Percentiles rank a stretch among this genome's conserved stretches.
phyloP scores from a whole-genome alignment of 169 alveolate genomes.

The Plasmodium gallinaceum region DNA sequence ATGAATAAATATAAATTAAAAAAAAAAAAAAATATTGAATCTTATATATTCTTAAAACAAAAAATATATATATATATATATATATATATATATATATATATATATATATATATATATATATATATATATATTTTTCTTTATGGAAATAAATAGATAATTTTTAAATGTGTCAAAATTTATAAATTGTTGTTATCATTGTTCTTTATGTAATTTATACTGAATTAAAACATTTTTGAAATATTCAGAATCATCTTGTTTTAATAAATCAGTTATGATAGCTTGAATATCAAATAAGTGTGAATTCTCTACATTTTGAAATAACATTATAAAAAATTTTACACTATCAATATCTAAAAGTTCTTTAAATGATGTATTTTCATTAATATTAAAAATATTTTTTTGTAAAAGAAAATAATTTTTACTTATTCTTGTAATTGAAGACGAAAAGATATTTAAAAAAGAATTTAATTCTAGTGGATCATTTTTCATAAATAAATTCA shows the following conservation, averaged over 20 bases:
- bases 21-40: constrained; percentile 1
- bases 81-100: background rate
- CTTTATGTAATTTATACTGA: constrained; percentile 20
- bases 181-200: background rate
- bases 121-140: background rate
- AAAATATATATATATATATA: background rate
- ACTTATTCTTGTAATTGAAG: constrained; percentile 29
- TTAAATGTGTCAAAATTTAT: background rate
- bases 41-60: background rate
- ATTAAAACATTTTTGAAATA: constrained; percentile 27
- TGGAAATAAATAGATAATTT: background rate
- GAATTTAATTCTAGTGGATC: constrained; percentile 46
- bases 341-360: constrained; percentile 37
- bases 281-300: constrained; percentile 21
- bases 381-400: constrained; percentile 16
- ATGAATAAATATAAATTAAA: background rate
- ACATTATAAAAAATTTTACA: constrained; percentile 20
- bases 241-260: constrained; percentile 31
- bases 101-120: background rate
- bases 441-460: constrained; percentile 25
- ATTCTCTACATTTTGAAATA: constrained; percentile 23
- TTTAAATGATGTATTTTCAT: constrained; percentile 13
- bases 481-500: constrained; percentile 55
- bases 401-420: constrained; percentile 53
- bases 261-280: constrained; percentile 18